Evolutionary conservation across 108 stramenopile genomes (phyloP).

Genomic region (Nitzschia putrida): DNA sequence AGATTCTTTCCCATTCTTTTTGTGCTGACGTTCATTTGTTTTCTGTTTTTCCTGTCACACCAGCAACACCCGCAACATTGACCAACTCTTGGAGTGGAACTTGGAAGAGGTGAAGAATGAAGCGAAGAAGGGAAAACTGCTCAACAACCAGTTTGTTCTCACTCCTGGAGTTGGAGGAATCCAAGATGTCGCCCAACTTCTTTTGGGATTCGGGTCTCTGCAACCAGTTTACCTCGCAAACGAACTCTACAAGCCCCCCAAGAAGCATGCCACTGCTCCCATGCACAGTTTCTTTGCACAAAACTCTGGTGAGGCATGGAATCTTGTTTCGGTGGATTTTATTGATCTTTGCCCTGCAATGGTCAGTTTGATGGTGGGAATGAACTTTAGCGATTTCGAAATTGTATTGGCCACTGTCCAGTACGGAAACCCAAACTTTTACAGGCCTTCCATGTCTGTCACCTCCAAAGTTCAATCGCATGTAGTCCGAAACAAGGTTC

Average conservation of each 20-base stretch:
- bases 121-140: conserved; percentile 28
- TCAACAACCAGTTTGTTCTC: conserved; percentile 52
- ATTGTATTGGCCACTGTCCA: conserved; percentile 47
- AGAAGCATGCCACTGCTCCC: conserved; percentile 33
- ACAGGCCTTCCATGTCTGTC: conserved; percentile 39
- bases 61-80: conserved; percentile 47
- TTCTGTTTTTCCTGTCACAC: background rate
- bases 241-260: conserved; percentile 42
- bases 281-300: conserved; percentile 44
- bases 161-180: conserved; percentile 51
- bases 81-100: conserved; percentile 47
- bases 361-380: conserved; percentile 42
- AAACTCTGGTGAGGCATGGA: conserved; percentile 49
- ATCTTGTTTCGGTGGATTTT: conserved; percentile 49
- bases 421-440: conserved; percentile 39
- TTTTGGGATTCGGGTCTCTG: conserved; percentile 35
- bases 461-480: conserved; percentile 40
- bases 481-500: conserved; percentile 40
- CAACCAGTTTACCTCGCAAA: conserved; percentile 50
- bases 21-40: background rate
- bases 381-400: conserved; percentile 48
- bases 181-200: conserved; percentile 34
- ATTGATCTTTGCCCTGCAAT: conserved; percentile 49
- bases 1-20: background rate
- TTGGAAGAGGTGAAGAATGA: conserved; percentile 39